Conservation (phyloP, 2,329 filamentous ascomycete species). For the Xylariomycetidae sp. region DNA sequence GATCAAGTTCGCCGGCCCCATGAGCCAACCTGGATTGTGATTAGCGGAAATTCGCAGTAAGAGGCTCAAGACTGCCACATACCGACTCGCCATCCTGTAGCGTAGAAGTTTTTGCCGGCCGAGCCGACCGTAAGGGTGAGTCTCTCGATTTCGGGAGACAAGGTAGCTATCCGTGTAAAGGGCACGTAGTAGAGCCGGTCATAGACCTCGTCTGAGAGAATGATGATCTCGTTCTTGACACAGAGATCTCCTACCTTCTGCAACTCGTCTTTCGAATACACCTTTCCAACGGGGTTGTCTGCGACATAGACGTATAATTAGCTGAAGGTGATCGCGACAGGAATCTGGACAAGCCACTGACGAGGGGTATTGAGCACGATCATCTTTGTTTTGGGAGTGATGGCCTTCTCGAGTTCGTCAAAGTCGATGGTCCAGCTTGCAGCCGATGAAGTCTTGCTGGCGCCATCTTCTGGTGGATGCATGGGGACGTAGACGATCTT, state of each 20-base stretch:
- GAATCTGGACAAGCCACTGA: slow-evolving; percentile 20
- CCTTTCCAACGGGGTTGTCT: slow-evolving; percentile 96
- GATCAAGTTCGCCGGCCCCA: slow-evolving; percentile 83
- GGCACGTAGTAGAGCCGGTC: slow-evolving; percentile 93
- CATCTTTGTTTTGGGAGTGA: slow-evolving; percentile 90
- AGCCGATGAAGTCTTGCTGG: slow-evolving; percentile 74
- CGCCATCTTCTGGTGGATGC: slow-evolving; percentile 79
- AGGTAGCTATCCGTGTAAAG: slow-evolving; percentile 85
- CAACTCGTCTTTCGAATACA: slow-evolving; percentile 81
- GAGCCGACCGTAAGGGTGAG: slow-evolving; percentile 92
- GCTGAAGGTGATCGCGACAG: too few relatives aligned
- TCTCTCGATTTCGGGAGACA: slow-evolving; percentile 83
- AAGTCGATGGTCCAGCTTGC: slow-evolving; percentile 87
- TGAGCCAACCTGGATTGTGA: slow-evolving; percentile 65
- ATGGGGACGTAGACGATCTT: slow-evolving; percentile 95
- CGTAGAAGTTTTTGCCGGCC: slow-evolving; percentile 97
- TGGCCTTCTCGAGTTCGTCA: slow-evolving; percentile 71
- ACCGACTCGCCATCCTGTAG: slow-evolving; percentile 89
- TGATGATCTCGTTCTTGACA: slow-evolving; percentile 89
- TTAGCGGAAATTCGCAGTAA: background rate
- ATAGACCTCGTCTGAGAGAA: slow-evolving; percentile 90
- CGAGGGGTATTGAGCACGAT: slow-evolving; percentile 79
- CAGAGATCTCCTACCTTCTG: slow-evolving; percentile 81
- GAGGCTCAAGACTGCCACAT: slow-evolving; percentile 14
- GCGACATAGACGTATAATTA: too few relatives aligned